These are phyloP conservation scores for Pichia insulana DNA, from an alignment of 805 yeast species.

Conservation along the genomic window DNA sequence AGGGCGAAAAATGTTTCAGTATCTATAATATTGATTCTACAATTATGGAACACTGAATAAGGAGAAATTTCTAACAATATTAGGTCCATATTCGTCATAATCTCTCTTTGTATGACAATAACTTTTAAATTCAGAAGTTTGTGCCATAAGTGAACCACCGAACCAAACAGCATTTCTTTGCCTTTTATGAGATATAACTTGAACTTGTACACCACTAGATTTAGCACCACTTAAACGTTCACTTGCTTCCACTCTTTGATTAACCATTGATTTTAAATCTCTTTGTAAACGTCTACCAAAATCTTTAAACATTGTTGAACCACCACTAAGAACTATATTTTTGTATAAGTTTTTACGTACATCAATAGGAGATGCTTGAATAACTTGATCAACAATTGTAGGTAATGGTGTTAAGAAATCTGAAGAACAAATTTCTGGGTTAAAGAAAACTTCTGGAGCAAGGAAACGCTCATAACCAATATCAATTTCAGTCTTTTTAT, in stretches of 20 bases:
- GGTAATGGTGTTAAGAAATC: constrained; percentile 96
- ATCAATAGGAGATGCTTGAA: constrained; percentile 93
- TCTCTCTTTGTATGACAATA: constrained; percentile 96
- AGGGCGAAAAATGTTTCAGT: no score
- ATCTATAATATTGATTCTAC: no score
- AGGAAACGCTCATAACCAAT: constrained; percentile 96
- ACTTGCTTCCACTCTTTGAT: constrained; percentile 75
- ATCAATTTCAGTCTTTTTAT: constrained; percentile 66
- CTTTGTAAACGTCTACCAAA: constrained; percentile 96
- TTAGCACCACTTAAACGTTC: constrained; percentile 68
- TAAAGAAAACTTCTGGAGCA: constrained; percentile 98
- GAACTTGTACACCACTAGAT: constrained; percentile 93
- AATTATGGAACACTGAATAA: constrained; percentile 77
- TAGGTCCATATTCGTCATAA: constrained; percentile 96
- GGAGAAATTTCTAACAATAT: constrained; percentile 94
- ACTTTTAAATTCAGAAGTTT: constrained; percentile 91
- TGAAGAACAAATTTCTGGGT: constrained; percentile 92
- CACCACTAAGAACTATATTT: constrained; percentile 94
- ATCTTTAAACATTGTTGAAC: constrained; percentile 97
- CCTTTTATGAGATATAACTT: constrained; percentile 92
- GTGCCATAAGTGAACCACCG: constrained; percentile 95
- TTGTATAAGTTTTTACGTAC: constrained; percentile 94
- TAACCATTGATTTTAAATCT: constrained; percentile 80
- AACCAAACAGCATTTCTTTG: constrained; percentile 99
- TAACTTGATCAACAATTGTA: constrained; percentile 88